Evolutionary conservation across 257 asterid species (phyloP).

Genomic region (Thymus mandschuricus): DNA sequence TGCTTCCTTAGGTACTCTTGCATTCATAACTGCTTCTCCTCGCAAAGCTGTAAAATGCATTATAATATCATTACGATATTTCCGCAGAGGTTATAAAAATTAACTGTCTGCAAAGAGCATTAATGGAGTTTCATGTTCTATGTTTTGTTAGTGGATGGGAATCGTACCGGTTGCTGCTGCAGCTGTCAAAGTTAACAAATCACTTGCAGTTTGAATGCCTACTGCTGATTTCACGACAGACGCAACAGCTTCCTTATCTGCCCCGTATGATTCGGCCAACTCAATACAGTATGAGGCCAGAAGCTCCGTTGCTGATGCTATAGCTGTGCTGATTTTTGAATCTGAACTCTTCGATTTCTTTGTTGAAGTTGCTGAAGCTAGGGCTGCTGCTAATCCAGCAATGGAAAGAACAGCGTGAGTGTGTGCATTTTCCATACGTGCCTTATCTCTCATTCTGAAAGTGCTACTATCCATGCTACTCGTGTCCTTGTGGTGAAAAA

Average conservation of each 20-base stretch:
- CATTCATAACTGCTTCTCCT: slow-evolving; percentile 80
- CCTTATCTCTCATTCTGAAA: slow-evolving; percentile 74
- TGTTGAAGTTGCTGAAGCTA: slow-evolving; percentile 56
- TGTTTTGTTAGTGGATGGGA: neutral
- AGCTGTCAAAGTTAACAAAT: slow-evolving; percentile 79
- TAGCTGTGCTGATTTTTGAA: slow-evolving; percentile 64
- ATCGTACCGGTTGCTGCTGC: slow-evolving; percentile 84
- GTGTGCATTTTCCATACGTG: slow-evolving; percentile 67
- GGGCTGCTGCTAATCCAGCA: slow-evolving; percentile 86
- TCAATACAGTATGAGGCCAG: slow-evolving; percentile 83
- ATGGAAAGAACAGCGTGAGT: slow-evolving; percentile 65
- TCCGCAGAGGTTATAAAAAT: neutral
- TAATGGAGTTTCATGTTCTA: neutral
- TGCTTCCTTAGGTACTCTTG: slow-evolving; percentile 75
- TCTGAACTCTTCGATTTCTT: slow-evolving; percentile 41
- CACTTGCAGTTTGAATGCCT: slow-evolving; percentile 65
- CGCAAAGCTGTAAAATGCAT: slow-evolving; percentile 56
- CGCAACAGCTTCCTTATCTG: slow-evolving; percentile 57
- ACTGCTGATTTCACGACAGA: slow-evolving; percentile 69
- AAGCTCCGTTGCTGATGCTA: slow-evolving; percentile 83
- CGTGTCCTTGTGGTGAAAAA: slow-evolving; percentile 64
- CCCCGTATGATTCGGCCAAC: slow-evolving; percentile 78
- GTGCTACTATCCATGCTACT: slow-evolving; percentile 8
- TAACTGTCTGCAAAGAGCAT: neutral
- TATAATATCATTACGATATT: neutral